Evolutionary conservation across 2,329 filamentous ascomycete species (phyloP), one percentile per base, ranked within the genome.

Genomic region (Monosporascus sp.): DNA sequence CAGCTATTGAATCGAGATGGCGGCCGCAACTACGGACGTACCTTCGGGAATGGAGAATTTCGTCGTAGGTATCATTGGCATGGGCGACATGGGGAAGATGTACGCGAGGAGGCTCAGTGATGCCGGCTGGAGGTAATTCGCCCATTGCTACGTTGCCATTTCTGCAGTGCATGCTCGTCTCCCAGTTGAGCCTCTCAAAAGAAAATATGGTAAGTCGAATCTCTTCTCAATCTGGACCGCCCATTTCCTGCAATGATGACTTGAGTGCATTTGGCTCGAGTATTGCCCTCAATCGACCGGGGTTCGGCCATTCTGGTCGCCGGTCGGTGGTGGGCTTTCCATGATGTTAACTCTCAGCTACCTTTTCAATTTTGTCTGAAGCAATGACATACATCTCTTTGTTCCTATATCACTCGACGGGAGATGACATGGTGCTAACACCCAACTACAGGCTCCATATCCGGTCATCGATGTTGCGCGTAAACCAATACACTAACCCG

Each of bases 261-360:
- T 90, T 93, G 93, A 97, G 93, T 92, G 93, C 93, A 97, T 97
- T 97, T 97, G 93, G 93, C 93, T 97, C 90, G 93, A 97, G 93
- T 81, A 96, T 91, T 84, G 84, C 78, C 74, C 76, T 79, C 76
- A 74, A 76, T 69, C 72, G 66, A 73, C 73, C 77, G 77, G 78
- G 78, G 74, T 49, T 54, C 76, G 74, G 78, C 87, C 88, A 85
- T 96, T 87, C 82, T 93, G 90, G 87, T 79, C 73, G 76, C 75
- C 75, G 74, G 75, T 65, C 61, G 70, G 75, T 72, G 71, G 77
- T 76, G 76, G 76, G 78, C 81, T 83, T 87, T 96, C 93, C 82
- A 83, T 97, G 93, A 97, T 97, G 93, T 95, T 88, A 96, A 84
- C 79, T 85, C 89, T 94, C 87, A 90, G 93, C 93, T 97, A 97